Conservation (phyloP, 2,329 filamentous ascomycete genomes). For the Drechslerella coelobrocha region DNA sequence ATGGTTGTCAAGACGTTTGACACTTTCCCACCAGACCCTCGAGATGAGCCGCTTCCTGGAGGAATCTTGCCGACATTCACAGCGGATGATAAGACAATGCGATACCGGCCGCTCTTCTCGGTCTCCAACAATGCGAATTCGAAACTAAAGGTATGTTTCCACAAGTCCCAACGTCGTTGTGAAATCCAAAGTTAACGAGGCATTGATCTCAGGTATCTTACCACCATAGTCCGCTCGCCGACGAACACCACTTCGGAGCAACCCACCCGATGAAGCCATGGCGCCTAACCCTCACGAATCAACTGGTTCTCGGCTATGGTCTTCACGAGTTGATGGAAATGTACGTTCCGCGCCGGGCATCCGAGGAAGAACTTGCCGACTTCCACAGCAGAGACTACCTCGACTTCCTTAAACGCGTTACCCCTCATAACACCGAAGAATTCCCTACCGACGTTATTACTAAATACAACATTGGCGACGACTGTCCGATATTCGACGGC, state of each 20-base stretch:
- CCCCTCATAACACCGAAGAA: conserved; percentile 96
- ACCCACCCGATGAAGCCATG: conserved; percentile 99
- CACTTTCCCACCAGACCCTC: conserved; percentile 34
- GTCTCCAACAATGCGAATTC: conserved; percentile 23
- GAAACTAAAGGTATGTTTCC: conserved; percentile 5
- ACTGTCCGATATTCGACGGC: conserved; percentile 96
- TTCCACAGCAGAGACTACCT: conserved; percentile 92
- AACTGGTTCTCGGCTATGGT: conserved; percentile 90
- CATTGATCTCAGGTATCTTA: conserved; percentile 71
- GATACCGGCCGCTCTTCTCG: conserved; percentile 44
- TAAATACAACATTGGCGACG: conserved; percentile 87
- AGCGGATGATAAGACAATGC: conserved; percentile 34
- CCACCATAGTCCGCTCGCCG: conserved; percentile 92
- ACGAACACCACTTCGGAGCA: conserved; percentile 95
- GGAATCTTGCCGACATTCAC: conserved; percentile 21
- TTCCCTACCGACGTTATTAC: conserved; percentile 83
- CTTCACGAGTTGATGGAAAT: conserved; percentile 97
- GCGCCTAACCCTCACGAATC: conserved; percentile 93
- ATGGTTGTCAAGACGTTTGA: conserved; percentile 46
- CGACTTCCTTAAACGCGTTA: conserved; percentile 83
- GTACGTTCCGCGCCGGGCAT: conserved; percentile 82
- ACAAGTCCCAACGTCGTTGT: conserved; percentile 73
- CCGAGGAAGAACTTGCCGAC: conserved; percentile 81
- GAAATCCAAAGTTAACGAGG: conserved; percentile 66
- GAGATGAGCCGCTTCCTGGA: conserved; percentile 27